phyloP scores from a whole-genome alignment of 371 early-diverging fungal genomes.

The Mucor irregularis region DNA sequence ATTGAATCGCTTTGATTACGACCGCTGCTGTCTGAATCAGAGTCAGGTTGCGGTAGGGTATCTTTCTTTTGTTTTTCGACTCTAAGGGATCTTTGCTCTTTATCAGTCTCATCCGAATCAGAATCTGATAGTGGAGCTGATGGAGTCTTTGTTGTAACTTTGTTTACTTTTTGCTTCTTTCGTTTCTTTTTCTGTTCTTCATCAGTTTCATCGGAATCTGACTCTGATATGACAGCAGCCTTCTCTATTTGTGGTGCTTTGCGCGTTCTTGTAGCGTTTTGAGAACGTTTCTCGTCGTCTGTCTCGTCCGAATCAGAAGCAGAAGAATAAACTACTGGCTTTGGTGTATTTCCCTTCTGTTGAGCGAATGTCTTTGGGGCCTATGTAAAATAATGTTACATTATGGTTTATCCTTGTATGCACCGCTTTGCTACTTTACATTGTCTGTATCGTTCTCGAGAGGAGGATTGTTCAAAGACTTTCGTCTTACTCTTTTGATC shows the following conservation, averaged over 20 bases:
- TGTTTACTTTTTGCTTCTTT: not conserved
- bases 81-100: not conserved
- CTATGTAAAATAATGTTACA: too few relatives aligned
- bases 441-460: not conserved
- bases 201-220: constrained; percentile 15
- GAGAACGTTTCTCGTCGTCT: not conserved
- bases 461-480: too few relatives aligned
- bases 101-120: not conserved
- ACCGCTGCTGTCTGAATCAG: too few relatives aligned
- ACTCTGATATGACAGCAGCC: not conserved
- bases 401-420: not conserved
- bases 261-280: not conserved
- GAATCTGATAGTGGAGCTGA: too few relatives aligned
- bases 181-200: not conserved
- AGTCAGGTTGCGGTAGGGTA: too few relatives aligned
- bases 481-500: too few relatives aligned
- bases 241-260: not conserved
- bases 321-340: not conserved
- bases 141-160: too few relatives aligned
- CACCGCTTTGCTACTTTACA: not conserved
- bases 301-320: constrained; percentile 14
- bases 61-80: not conserved
- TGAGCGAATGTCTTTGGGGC: not conserved
- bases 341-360: not conserved
- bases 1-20: not conserved